Evolutionary conservation across 495 filamentous ascomycete genomes (phyloP), one percentile per base, ranked within the genome.

Genomic region (Penicillium bialowiezense): DNA sequence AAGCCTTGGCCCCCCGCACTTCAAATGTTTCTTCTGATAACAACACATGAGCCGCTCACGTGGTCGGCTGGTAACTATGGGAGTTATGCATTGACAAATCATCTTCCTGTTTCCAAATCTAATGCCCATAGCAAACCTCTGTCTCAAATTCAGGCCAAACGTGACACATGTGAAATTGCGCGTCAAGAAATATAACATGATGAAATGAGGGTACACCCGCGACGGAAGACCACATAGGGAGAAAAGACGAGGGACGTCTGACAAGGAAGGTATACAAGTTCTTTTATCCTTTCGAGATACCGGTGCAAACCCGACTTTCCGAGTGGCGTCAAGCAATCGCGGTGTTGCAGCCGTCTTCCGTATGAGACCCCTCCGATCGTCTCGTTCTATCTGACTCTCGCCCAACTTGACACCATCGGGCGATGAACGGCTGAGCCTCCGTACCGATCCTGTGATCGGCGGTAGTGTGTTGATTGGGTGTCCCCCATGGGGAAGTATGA

Each of bases 381-480:
- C 20, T 33, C 14, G 26, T 15, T 13, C 28, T 36, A 29, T 33
- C 44, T 20, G n/a, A 24, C 15, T 23, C 3, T 34, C 5, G 5
- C 19, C 7, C 39, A 23, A 19, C 5, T 15, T 31, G 3, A 31
- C n/a, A 31, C 5, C 3, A 7, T 38, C 20, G 21, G 44, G 12
- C 44, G 35, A 32, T 32, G 18, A 40, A 40, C 45, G 45, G 45
- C 45, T 23, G 20, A 17, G 28, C 32, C 39, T 44, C 49, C 23
- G 37, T 52, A 24, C 60, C 60, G 60, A 41, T 63, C 60, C 39
- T 51, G 60, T 63, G 60, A 63, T 55, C 60, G 60, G 60, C 26
- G 35, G 3, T 13, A 33, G 13, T 39, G 32, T 32, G 21, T 32
- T 28, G 18, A 32, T n/a, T 32, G 29, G 20, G 17, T 13, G 46